Evolutionary conservation across 768 basidiomycete genomes (phyloP), one percentile per base, ranked within the genome.

Genomic region (Calvatia gigantea): DNA sequence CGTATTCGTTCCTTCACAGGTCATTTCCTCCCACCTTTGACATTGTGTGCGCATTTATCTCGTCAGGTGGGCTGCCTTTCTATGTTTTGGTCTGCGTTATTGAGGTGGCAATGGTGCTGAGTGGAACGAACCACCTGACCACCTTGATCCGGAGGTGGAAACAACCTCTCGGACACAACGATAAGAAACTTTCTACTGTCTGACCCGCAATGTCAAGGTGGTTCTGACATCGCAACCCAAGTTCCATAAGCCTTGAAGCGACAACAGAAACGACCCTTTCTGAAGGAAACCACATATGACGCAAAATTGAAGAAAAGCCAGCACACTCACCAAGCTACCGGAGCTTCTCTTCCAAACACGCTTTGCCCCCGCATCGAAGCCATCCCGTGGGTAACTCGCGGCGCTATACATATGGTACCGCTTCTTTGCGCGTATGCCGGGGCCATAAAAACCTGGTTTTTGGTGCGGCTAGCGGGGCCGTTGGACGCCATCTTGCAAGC

Each of bases 361-460:
- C 41, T 42, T 32, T 52, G 51, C 51, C 41, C 23, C 51, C 51
- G 51, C 51, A 52, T 19, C 39, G 51, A 43, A 52, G 51, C 11
- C 29, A 6, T 9, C 25, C 19, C 41, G 51, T 52, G 51, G 51
- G 51, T 52, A 52, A 21, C n/a, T 33, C 28, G 27, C 41, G 12
- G 14, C n/a, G 46, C 46, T 35, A 52, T 25, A 32, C 51, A 52
- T 52, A 51, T 52, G 51, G 25, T 32, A 17, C 41, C 17, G 25
- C 51, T 52, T 52, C 51, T 52, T 31, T 23, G 19, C 45, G 37
- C 46, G 19, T 28, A 37, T 35, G 31, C 54, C 37, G 35, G 25
- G 19, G 35, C 8, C 29, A 54, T 54, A 54, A 48, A 47, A 54
- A 21, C 23, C 12, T 43, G 51, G 41, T 17, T 46, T 19, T 25